These are phyloP conservation scores for Xylaria sp. DNA, from an alignment of 2,329 filamentous ascomycete genomes.

Conservation along the genomic window DNA sequence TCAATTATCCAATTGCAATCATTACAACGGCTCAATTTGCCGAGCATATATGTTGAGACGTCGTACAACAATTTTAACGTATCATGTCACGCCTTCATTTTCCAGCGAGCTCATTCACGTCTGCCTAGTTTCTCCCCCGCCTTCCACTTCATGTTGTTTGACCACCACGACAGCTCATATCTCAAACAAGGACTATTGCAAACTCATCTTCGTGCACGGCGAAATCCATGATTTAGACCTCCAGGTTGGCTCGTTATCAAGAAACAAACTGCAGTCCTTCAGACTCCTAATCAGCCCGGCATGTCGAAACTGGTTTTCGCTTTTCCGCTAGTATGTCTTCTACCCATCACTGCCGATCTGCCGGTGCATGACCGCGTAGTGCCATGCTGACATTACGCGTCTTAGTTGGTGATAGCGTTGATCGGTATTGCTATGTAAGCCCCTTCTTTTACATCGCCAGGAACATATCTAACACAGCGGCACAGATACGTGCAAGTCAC, in stretches of 20 bases:
- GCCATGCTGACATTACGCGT: conserved; percentile 15
- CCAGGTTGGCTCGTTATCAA: too few relatives aligned
- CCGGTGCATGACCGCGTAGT: neutral
- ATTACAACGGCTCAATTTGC: neutral
- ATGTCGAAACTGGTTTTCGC: conserved; percentile 34
- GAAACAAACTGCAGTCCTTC: neutral
- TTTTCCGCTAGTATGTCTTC: conserved; percentile 27
- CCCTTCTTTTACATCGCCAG: neutral
- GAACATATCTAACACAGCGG: conserved; percentile 24
- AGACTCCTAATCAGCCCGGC: neutral
- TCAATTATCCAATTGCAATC: too few relatives aligned
- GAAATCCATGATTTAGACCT: too few relatives aligned
- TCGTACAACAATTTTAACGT: conserved; percentile 11
- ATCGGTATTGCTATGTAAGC: conserved; percentile 37
- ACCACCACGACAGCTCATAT: neutral
- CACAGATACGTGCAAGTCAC: conserved; percentile 47
- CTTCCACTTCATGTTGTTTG: neutral
- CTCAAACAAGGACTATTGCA: neutral
- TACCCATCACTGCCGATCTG: neutral
- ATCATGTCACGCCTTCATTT: neutral
- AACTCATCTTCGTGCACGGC: too few relatives aligned
- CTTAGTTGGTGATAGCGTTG: conserved; percentile 35
- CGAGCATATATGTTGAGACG: neutral
- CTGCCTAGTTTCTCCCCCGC: neutral
- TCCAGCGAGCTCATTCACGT: neutral